Conservation (phyloP, 257 asterid genomes). For the Solanum lycopersicoides region DNA sequence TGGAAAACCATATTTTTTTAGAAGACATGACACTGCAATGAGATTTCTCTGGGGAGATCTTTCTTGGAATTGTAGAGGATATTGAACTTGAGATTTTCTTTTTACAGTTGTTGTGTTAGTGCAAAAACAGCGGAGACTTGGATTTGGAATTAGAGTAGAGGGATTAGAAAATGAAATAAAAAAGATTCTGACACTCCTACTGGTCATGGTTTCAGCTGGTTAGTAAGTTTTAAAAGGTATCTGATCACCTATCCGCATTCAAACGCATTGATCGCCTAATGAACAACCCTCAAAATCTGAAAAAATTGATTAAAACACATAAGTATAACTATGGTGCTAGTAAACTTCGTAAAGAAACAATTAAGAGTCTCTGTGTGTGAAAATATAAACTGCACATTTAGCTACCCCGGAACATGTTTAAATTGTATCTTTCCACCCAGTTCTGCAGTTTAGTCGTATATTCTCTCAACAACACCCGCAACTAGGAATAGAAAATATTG, state of each 20-base stretch:
- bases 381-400: not conserved
- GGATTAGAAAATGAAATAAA: constrained; percentile 1
- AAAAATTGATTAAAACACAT: not conserved
- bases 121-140: not conserved
- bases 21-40: constrained; percentile 29
- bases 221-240: not conserved
- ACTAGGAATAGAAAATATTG: not conserved
- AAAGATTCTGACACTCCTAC: constrained; percentile 1
- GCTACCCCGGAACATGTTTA: not conserved
- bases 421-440: not conserved
- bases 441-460: not conserved
- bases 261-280: not conserved
- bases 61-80: constrained; percentile 1
- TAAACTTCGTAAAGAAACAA: not conserved
- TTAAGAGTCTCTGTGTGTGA: not conserved
- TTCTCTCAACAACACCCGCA: not conserved
- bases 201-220: constrained; percentile 8
- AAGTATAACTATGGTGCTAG: not conserved
- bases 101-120: constrained; percentile 1
- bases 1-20: constrained; percentile 58
- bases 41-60: constrained; percentile 10
- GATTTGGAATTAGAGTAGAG: not conserved
- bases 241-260: not conserved
- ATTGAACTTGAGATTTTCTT: constrained; percentile 5
- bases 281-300: not conserved